phyloP scores from a whole-genome alignment of 2,329 filamentous ascomycete genomes.

The Ophiostoma quercus region DNA sequence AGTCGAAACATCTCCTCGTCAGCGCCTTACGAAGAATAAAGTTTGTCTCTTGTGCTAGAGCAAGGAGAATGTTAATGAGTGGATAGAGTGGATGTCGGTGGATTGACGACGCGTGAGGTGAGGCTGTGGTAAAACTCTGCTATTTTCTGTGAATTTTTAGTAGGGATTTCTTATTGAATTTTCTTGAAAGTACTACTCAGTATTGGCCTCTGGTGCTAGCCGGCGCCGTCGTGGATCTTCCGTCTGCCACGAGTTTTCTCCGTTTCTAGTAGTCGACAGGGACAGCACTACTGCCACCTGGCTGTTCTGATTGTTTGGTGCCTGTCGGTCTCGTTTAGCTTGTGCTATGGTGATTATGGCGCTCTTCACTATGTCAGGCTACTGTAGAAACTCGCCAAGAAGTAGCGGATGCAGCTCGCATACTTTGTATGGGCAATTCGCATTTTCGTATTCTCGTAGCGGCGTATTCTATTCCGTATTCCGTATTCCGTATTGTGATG shows the following conservation, averaged over 20 bases:
- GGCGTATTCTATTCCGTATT: background rate
- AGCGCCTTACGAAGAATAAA: slow-evolving; percentile 12
- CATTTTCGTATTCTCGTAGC: background rate
- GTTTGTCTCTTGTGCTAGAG: background rate
- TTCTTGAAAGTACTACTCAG: background rate
- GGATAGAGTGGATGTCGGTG: background rate
- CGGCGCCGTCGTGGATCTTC: slow-evolving; percentile 1
- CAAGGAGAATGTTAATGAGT: background rate
- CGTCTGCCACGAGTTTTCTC: background rate
- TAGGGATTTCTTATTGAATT: background rate
- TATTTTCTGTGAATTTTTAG: background rate
- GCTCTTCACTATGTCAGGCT: background rate
- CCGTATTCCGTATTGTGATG: background rate
- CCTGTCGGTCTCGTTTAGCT: slow-evolving; percentile 6
- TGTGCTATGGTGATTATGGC: background rate
- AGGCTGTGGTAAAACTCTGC: slow-evolving; percentile 4
- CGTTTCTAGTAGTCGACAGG: background rate
- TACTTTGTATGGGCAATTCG: background rate
- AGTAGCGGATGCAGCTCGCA: too few relatives aligned
- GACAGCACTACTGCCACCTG: too few relatives aligned
- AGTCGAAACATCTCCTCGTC: slow-evolving; percentile 7
- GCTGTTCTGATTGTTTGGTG: background rate
- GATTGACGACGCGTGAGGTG: background rate
- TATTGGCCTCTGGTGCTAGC: background rate
- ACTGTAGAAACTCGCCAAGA: background rate